Evolutionary conservation across 1,139 yeast species (phyloP).

Genomic region (Pichia sp.): DNA sequence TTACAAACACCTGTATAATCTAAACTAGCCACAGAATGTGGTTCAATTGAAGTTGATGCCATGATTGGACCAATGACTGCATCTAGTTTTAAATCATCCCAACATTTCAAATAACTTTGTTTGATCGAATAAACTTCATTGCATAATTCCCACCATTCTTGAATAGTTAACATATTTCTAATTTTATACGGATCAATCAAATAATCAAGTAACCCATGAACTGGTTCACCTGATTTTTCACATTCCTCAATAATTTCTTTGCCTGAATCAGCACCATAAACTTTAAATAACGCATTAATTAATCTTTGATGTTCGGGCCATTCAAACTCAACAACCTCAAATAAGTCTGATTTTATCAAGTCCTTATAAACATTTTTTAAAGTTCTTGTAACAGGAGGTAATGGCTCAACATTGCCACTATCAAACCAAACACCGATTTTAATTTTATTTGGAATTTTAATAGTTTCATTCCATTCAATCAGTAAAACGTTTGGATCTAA

Average conservation of each 20-base stretch:
- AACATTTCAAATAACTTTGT: slow-evolving; percentile 27
- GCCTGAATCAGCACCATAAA: slow-evolving; percentile 45
- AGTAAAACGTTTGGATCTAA: slow-evolving; percentile 42
- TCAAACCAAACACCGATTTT: slow-evolving; percentile 30
- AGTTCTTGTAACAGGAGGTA: slow-evolving; percentile 43
- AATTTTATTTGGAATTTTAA: slow-evolving; percentile 16
- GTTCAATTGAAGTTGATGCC: slow-evolving; percentile 14
- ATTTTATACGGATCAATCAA: slow-evolving; percentile 14
- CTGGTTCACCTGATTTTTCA: slow-evolving; percentile 41
- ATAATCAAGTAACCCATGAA: slow-evolving; percentile 19
- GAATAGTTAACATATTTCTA: slow-evolving; percentile 25
- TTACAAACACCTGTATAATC: slow-evolving; percentile 21
- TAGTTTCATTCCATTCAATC: slow-evolving; percentile 41
- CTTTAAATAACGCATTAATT: slow-evolving; percentile 10
- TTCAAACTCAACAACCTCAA: slow-evolving; percentile 40
- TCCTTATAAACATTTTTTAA: slow-evolving; percentile 29
- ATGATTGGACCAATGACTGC: slow-evolving; percentile 20
- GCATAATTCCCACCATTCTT: slow-evolving; percentile 33
- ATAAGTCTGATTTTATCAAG: slow-evolving; percentile 30
- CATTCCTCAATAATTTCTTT: slow-evolving; percentile 30
- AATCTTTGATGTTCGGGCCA: slow-evolving; percentile 35
- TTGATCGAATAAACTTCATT: slow-evolving; percentile 27
- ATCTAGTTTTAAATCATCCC: slow-evolving; percentile 25
- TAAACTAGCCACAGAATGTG: slow-evolving; percentile 3
- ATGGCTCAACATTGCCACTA: slow-evolving; percentile 33